Conservation (phyloP, 305 asterid species). For the Lippia alba region DNA sequence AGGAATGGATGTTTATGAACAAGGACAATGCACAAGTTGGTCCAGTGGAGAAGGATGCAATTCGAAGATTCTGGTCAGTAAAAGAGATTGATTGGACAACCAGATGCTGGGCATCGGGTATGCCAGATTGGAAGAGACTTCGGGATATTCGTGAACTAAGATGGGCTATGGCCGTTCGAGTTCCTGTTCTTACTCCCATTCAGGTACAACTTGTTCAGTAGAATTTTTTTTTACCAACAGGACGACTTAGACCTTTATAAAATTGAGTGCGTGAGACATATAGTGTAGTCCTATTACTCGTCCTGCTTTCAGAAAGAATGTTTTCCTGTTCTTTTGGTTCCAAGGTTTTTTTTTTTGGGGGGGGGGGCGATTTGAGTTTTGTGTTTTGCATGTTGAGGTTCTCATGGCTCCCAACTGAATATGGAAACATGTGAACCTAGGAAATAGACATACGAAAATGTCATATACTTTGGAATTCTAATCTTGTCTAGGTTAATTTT, state of each 20-base stretch:
- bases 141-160: conserved; percentile 98
- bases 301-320: background rate
- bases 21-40: conserved; percentile 82
- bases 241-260: conserved; percentile 1
- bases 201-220: conserved; percentile 61
- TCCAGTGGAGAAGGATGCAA: conserved; percentile 96
- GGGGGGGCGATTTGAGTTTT: background rate
- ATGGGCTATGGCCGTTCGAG: conserved; percentile 93
- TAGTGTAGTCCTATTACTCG: background rate
- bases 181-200: conserved; percentile 88
- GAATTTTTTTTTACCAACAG: conserved; percentile 24
- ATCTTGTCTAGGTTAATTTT: background rate
- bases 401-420: conserved; percentile 1
- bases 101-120: conserved; percentile 95
- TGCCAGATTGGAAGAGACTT: conserved; percentile 96
- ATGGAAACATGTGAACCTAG: background rate
- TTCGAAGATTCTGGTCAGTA: conserved; percentile 94
- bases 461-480: conserved; percentile 4
- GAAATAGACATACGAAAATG: background rate
- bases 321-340: background rate
- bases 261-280: conserved; percentile 11
- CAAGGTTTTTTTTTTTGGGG: background rate
- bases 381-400: background rate
- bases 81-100: conserved; percentile 94
- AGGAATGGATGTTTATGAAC: conserved; percentile 91